Base-by-base conservation (phyloP, 1,284 basidiomycete species). In the Naganishia sp. region DNA sequence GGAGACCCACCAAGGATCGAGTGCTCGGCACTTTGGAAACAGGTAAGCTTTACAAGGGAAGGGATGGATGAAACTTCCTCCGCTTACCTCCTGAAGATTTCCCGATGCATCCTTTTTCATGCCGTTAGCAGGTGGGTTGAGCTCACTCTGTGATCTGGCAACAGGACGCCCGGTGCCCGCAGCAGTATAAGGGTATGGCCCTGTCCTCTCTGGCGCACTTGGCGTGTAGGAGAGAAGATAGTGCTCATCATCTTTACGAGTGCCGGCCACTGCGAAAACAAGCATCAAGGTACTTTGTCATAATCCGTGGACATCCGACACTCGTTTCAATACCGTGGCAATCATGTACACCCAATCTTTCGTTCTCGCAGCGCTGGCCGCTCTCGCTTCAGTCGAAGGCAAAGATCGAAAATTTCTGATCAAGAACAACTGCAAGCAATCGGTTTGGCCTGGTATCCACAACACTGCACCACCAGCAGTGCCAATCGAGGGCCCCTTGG, bases 371-470 rank as follows among this genome's bases (percentile, higher is more conserved):
- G 58, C 47, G 25, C 47, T 61, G 17, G 47, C 39, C 18, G 35
- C 58, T 18, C 39, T 61, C n/a, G 35, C 47, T 7, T 39, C 49
- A 3, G 47, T 61, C 11, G 23, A 61, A 23, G 58, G 47, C 13
- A 28, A 23, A 49, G 39, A 25, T 15, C 47, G 58, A 28, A 25
- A 50, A 28, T 61, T 61, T 46, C 28, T 31, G 9, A 41, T 61
- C 17, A 28, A 42, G 4, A 61, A 61, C 39, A 23, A 61, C 7
- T 61, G 58, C 25, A n/a, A 21, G 13, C 23, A 61, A 25, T 6
- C 58, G 23, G n/a, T 61, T 21, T 61, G 58, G 58, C 47, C 58
- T 6, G 58, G 58, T 23, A 51, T 61, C 21, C 41, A 28, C 35
- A 47, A 61, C 23, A 61, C 32, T 32, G n/a, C 28, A 39, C 32